phyloP scores from a whole-genome alignment of 2,329 filamentous ascomycete species.

The Cercospora sojina region DNA sequence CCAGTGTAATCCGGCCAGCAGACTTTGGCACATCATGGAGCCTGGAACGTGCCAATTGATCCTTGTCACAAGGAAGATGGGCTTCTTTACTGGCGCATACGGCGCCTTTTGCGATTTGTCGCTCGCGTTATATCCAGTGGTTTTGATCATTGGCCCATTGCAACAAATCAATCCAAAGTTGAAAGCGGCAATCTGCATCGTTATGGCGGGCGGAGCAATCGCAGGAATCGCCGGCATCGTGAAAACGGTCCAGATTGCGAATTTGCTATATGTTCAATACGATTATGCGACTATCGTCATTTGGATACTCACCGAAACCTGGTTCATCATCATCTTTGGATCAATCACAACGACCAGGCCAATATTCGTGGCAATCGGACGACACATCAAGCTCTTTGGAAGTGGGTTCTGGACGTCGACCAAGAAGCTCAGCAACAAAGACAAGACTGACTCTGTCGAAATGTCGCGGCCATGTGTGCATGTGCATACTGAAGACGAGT shows the following conservation, averaged over 20 bases:
- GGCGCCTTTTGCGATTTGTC: slow-evolving; percentile 22
- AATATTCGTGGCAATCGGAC: slow-evolving; percentile 16
- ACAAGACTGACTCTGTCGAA: background rate
- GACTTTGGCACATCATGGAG: slow-evolving; percentile 13
- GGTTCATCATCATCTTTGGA: slow-evolving; percentile 30
- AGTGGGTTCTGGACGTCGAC: background rate
- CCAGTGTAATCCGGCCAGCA: slow-evolving; percentile 14
- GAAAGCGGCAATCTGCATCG: slow-evolving; percentile 20
- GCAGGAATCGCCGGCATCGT: slow-evolving; percentile 25
- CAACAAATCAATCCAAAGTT: slow-evolving; percentile 15
- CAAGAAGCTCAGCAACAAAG: background rate
- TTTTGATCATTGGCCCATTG: slow-evolving; percentile 22
- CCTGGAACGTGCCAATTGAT: slow-evolving; percentile 9
- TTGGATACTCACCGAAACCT: slow-evolving; percentile 22
- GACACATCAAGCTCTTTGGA: slow-evolving; percentile 8
- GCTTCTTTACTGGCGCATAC: slow-evolving; percentile 15
- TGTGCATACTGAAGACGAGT: background rate
- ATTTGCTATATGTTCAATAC: slow-evolving; percentile 4
- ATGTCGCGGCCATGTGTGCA: background rate
- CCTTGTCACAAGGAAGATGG: slow-evolving; percentile 4
- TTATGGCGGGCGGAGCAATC: slow-evolving; percentile 21
- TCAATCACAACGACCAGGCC: slow-evolving; percentile 21
- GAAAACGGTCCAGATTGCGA: slow-evolving; percentile 19
- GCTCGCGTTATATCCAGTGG: slow-evolving; percentile 22
- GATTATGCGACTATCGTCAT: slow-evolving; percentile 16